phyloP scores from a whole-genome alignment of 768 basidiomycete genomes.

The Sporobolomyces pararoseus region DNA sequence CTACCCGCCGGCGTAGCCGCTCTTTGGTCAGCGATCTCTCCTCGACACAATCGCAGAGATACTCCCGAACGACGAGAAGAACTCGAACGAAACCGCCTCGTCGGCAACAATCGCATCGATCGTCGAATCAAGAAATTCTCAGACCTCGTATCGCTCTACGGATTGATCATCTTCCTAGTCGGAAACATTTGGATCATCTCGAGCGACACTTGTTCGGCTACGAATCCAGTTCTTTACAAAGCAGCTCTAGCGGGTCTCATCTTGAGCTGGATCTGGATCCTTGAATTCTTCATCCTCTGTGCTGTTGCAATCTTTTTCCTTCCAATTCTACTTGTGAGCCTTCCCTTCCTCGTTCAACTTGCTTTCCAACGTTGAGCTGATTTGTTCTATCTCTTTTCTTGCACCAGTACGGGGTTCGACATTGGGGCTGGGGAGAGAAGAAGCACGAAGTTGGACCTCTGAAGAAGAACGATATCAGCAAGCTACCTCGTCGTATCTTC shows the following conservation, averaged over 20 bases:
- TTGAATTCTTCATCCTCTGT: conserved; percentile 43
- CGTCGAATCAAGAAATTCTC: neutral
- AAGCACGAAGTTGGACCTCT: conserved; percentile 44
- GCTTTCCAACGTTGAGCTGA: too few relatives aligned
- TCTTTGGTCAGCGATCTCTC: conserved; percentile 11
- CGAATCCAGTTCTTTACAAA: conserved; percentile 34
- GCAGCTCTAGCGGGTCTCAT: conserved; percentile 34
- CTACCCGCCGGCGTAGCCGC: neutral
- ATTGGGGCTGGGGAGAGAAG: conserved; percentile 39
- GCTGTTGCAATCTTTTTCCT: conserved; percentile 44
- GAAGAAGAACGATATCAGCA: conserved; percentile 37
- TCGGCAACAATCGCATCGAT: neutral
- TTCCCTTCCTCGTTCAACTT: too few relatives aligned
- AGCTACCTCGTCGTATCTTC: conserved; percentile 29
- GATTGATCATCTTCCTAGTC: conserved; percentile 26
- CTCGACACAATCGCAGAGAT: neutral
- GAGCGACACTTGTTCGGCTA: neutral
- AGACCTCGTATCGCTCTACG: conserved; percentile 22
- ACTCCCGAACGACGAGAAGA: conserved; percentile 1
- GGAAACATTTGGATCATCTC: conserved; percentile 40
- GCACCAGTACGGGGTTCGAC: conserved; percentile 26
- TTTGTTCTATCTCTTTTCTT: neutral
- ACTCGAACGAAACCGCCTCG: conserved; percentile 13
- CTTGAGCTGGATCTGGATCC: conserved; percentile 34
- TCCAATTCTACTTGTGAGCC: conserved; percentile 32